These are phyloP conservation scores for Talaromyces atroroseus DNA, from an alignment of 2,329 filamentous ascomycete genomes.

Conservation along the genomic window DNA sequence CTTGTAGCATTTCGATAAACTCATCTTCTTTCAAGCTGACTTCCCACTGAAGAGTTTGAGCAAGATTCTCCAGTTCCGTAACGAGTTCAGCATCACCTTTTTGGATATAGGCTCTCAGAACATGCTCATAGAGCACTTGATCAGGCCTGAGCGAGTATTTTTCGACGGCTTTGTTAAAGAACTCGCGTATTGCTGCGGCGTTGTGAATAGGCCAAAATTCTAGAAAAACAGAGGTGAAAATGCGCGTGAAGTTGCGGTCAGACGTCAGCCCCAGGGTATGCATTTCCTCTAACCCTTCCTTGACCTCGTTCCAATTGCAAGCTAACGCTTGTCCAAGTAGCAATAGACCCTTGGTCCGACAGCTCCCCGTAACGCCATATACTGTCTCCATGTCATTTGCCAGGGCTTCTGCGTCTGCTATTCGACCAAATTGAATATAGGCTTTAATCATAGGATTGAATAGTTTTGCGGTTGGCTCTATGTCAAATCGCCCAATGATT, in stretches of 20 bases:
- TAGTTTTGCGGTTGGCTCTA: conserved; percentile 32
- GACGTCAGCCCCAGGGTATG: conserved; percentile 28
- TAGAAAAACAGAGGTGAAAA: conserved; percentile 38
- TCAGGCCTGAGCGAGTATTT: conserved; percentile 34
- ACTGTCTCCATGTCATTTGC: conserved; percentile 29
- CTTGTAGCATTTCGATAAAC: conserved; percentile 29
- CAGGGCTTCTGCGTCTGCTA: conserved; percentile 31
- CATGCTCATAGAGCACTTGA: conserved; percentile 35
- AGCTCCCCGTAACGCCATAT: conserved; percentile 26
- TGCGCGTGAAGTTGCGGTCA: conserved; percentile 25
- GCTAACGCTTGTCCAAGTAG: conserved; percentile 31
- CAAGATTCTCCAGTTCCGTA: conserved; percentile 26
- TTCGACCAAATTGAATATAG: conserved; percentile 33
- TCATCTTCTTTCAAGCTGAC: conserved; percentile 25
- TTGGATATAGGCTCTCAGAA: conserved; percentile 36
- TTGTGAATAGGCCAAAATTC: conserved; percentile 37
- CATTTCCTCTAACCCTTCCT: conserved; percentile 34
- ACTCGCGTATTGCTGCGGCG: conserved; percentile 29
- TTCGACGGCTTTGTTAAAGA: conserved; percentile 31
- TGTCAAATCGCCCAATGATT: conserved; percentile 24
- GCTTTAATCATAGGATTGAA: conserved; percentile 38
- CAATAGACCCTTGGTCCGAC: conserved; percentile 33
- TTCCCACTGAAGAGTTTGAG: conserved; percentile 28
- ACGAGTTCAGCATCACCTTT: conserved; percentile 32
- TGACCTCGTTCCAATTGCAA: conserved; percentile 38